Conservation (phyloP, 2,329 filamentous ascomycete genomes). For the Tolypocladium tundrense region DNA sequence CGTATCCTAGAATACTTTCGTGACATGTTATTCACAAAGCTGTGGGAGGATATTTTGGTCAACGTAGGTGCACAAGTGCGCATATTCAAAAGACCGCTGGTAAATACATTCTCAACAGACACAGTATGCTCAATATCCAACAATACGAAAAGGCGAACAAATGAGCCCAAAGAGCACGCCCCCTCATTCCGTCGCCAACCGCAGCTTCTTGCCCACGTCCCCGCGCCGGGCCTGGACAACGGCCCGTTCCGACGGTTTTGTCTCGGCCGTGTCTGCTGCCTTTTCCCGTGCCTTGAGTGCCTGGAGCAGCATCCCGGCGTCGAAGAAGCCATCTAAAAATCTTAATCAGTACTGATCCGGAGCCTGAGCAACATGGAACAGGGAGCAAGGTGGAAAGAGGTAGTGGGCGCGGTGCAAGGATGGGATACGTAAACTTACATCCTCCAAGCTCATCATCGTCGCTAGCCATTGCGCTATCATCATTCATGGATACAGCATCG, state of each 20-base stretch:
- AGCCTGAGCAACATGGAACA: background rate
- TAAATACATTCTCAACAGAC: background rate
- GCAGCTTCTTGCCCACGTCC: conserved; percentile 65
- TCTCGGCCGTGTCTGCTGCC: conserved; percentile 38
- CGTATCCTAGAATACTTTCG: too few species aligned
- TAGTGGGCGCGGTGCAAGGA: too few species aligned
- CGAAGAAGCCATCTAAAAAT: conserved; percentile 85
- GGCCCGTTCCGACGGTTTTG: conserved; percentile 48
- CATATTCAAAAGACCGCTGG: too few species aligned
- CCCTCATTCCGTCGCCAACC: conserved; percentile 19
- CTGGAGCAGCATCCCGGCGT: conserved; percentile 87
- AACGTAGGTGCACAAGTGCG: too few species aligned
- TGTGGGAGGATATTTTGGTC: too few species aligned
- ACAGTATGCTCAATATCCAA: background rate
- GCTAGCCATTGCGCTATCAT: conserved; percentile 62
- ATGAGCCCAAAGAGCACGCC: background rate
- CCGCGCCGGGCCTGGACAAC: conserved; percentile 48
- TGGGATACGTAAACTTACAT: conserved; percentile 52
- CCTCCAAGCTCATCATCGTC: conserved; percentile 87
- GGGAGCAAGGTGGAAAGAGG: background rate
- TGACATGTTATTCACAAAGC: too few species aligned
- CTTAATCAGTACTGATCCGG: conserved; percentile 12
- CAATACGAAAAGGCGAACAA: background rate
- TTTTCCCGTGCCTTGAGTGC: conserved; percentile 66
- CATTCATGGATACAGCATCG: conserved; percentile 49